Percentiles rank a stretch among this genome's conserved stretches.
Evolutionary conservation across 176 grass and related monocot genomes (phyloP).

Genomic region (Thinopyrum elongatum): DNA sequence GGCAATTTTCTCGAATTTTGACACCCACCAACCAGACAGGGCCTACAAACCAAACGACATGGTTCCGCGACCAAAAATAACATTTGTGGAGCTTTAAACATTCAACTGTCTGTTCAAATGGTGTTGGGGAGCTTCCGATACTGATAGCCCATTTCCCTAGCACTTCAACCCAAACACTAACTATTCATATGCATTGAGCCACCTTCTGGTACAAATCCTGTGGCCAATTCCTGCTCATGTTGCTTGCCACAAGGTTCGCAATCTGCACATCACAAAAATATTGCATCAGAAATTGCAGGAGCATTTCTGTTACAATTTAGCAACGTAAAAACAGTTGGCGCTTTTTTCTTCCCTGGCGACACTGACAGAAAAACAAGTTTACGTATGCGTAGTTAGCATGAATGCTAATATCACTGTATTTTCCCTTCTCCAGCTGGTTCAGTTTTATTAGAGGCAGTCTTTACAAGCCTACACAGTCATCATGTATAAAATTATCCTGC

Average conservation of each 20-base stretch:
- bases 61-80: not conserved
- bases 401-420: not conserved
- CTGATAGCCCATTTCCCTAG: not conserved
- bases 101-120: not conserved
- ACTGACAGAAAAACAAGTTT: not conserved
- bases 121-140: not conserved
- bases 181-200: constrained; percentile 70
- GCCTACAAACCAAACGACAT: not conserved
- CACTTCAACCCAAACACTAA: constrained; percentile 15
- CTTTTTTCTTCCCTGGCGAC: not conserved
- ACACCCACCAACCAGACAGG: not conserved
- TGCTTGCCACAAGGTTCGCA: constrained; percentile 85
- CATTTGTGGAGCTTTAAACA: not conserved
- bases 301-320: not conserved
- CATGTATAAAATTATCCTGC: not conserved
- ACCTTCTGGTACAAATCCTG: constrained; percentile 95
- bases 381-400: not conserved
- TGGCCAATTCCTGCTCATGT: constrained; percentile 88
- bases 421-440: not conserved
- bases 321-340: not conserved
- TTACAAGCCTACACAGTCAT: not conserved
- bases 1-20: not conserved
- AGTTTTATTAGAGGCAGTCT: not conserved
- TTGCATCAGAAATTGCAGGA: constrained; percentile 22
- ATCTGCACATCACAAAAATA: constrained; percentile 54